Percentiles rank a stretch among this genome's conserved stretches.
These are phyloP conservation scores for Sesbania bispinosa DNA, from an alignment of 306 rosid genomes.

Conservation along the genomic window DNA sequence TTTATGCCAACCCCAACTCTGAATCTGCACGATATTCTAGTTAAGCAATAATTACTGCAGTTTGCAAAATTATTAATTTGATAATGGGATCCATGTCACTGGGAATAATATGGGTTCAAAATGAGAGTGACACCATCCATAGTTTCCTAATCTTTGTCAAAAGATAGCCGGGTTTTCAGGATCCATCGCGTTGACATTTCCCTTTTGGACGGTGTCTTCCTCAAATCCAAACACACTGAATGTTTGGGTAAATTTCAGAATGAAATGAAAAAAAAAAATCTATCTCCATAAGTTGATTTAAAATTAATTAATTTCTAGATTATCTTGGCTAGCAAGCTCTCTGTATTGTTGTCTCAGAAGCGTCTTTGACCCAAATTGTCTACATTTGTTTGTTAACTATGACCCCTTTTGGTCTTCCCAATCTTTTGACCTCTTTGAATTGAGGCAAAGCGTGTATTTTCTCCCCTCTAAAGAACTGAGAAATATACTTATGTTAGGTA, in stretches of 20 bases:
- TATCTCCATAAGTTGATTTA: neutral
- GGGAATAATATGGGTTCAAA: slow-evolving; percentile 31
- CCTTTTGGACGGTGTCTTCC: slow-evolving; percentile 46
- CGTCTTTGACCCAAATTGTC: slow-evolving; percentile 81
- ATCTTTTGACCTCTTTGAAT: slow-evolving; percentile 61
- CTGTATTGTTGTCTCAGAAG: slow-evolving; percentile 38
- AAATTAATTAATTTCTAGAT: slow-evolving; percentile 8
- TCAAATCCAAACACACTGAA: neutral
- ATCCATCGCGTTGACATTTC: slow-evolving; percentile 53
- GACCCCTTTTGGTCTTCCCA: slow-evolving; percentile 34
- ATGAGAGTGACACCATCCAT: slow-evolving; percentile 51
- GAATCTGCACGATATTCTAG: neutral
- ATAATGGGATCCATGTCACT: slow-evolving; percentile 44
- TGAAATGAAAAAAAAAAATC: slow-evolving; percentile 10
- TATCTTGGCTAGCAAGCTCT: slow-evolving; percentile 24
- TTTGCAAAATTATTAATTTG: slow-evolving; percentile 12
- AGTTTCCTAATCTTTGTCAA: slow-evolving; percentile 58
- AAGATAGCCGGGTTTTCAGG: slow-evolving; percentile 69
- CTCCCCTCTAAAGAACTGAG: slow-evolving; percentile 37
- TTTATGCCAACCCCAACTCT: slow-evolving; percentile 27
- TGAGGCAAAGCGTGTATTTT: slow-evolving; percentile 48
- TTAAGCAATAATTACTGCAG: slow-evolving; percentile 24
- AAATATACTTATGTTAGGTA: slow-evolving; percentile 51
- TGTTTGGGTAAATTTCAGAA: neutral
- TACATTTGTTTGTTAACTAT: slow-evolving; percentile 25